Percentiles rank a stretch among this genome's conserved stretches.
Evolutionary conservation across 225 moss, liverwort and hornwort species (phyloP).

Genomic region (Rhytidiadelphus loreus): DNA sequence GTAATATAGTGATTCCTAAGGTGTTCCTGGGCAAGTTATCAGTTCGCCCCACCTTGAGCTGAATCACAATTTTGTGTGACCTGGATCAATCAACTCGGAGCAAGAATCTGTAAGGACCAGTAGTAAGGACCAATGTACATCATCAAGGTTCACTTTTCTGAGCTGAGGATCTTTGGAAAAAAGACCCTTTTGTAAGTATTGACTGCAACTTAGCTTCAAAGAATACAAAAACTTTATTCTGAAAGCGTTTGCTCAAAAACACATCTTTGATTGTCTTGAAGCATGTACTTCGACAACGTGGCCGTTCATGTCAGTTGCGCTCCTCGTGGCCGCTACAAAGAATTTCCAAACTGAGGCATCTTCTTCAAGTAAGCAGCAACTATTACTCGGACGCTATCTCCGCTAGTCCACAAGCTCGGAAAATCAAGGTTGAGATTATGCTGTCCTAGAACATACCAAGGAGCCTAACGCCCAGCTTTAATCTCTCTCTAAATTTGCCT

Average conservation of each 20-base stretch:
- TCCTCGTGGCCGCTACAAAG: background rate
- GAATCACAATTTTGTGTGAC: constrained; percentile 25
- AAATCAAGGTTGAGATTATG: background rate
- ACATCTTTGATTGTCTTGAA: background rate
- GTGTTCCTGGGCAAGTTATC: background rate
- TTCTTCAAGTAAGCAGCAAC: background rate
- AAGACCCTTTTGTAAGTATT: constrained; percentile 14
- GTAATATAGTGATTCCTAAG: background rate
- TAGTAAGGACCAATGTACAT: background rate
- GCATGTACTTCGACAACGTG: background rate
- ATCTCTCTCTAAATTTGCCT: background rate
- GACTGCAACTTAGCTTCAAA: background rate
- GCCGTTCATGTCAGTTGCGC: background rate
- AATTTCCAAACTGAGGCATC: background rate
- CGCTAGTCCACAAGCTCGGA: background rate
- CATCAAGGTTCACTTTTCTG: background rate
- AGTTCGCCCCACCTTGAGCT: background rate
- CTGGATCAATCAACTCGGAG: background rate
- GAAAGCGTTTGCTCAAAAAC: background rate
- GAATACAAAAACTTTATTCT: background rate
- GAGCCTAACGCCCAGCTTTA: background rate
- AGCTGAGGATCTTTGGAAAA: background rate
- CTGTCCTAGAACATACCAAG: background rate
- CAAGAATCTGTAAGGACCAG: background rate
- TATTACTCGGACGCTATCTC: background rate